A percentile compares a stretch with the other conserved stretches of the same genome.
phyloP scores from a whole-genome alignment of 495 filamentous ascomycete species.

The Bathelium albidoporum region DNA sequence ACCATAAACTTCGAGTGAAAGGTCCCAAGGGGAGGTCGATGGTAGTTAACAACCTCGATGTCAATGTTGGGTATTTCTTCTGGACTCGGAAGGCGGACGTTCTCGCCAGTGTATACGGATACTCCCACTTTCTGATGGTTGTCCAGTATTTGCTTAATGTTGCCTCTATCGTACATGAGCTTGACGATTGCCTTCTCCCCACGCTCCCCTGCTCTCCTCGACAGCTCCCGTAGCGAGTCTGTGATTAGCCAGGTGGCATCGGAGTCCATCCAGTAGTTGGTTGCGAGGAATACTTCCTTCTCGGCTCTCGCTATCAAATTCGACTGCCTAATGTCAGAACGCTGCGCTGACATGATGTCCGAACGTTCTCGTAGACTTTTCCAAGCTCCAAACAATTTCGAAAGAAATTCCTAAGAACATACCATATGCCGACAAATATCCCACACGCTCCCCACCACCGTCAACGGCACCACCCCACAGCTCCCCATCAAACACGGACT shows the following conservation, averaged over 20 bases:
- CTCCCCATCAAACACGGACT: constrained; percentile 64
- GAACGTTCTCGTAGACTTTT: no score
- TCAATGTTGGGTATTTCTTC: constrained; percentile 61
- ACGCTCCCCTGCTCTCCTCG: constrained; percentile 49
- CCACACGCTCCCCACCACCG: constrained; percentile 56
- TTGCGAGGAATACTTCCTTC: constrained; percentile 61
- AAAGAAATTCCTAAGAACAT: not conserved
- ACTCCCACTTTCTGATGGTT: constrained; percentile 50
- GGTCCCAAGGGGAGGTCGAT: constrained; percentile 61
- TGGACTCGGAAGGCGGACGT: constrained; percentile 49
- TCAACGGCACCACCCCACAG: constrained; percentile 54
- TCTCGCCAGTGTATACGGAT: constrained; percentile 44
- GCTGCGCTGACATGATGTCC: no score
- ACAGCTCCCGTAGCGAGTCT: constrained; percentile 59
- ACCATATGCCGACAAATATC: constrained; percentile 61
- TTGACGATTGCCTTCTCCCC: constrained; percentile 55
- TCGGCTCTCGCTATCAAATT: constrained; percentile 66
- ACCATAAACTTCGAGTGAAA: constrained; percentile 72
- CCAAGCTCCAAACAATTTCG: not conserved
- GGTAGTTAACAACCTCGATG: constrained; percentile 64
- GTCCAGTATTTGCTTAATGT: constrained; percentile 51
- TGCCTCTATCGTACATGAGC: constrained; percentile 64
- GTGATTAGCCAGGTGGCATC: constrained; percentile 55
- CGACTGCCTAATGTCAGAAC: constrained; percentile 24
- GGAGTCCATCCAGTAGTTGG: constrained; percentile 64